Percentiles rank a stretch among this genome's conserved stretches.
These are phyloP conservation scores for Helotiales sp. DNA, from an alignment of 2,329 filamentous ascomycete genomes.

Conservation along the genomic window DNA sequence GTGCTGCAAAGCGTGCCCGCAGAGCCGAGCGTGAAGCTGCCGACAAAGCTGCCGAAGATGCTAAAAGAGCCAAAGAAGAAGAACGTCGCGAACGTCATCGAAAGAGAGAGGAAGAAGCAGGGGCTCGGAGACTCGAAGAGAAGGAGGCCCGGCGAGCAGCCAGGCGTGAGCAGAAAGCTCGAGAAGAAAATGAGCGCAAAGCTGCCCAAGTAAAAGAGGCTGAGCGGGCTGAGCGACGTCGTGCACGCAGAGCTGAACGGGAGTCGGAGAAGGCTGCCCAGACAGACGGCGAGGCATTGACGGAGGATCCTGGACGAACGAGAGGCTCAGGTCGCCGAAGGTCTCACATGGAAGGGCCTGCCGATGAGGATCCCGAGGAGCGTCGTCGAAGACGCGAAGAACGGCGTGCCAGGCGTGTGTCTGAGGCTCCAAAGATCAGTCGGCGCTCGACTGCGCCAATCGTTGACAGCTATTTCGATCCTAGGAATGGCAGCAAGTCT, in stretches of 20 bases:
- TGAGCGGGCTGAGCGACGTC: slow-evolving; percentile 50
- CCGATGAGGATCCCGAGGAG: slow-evolving; percentile 51
- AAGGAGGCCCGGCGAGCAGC: slow-evolving; percentile 60
- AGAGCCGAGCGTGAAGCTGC: slow-evolving; percentile 52
- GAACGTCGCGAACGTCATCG: slow-evolving; percentile 55
- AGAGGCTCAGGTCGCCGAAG: slow-evolving; percentile 48
- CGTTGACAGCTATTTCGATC: slow-evolving; percentile 47
- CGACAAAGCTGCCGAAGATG: slow-evolving; percentile 52
- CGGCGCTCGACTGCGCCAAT: slow-evolving; percentile 45
- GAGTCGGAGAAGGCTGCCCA: slow-evolving; percentile 41
- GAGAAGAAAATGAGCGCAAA: slow-evolving; percentile 41
- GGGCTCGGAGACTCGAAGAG: slow-evolving; percentile 55
- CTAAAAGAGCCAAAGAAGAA: slow-evolving; percentile 57
- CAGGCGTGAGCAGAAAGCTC: slow-evolving; percentile 50
- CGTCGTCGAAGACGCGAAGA: slow-evolving; percentile 55
- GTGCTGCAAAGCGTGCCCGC: slow-evolving; percentile 60
- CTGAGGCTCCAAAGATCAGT: slow-evolving; percentile 34
- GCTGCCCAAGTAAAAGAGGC: slow-evolving; percentile 40
- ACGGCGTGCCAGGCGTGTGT: slow-evolving; percentile 45
- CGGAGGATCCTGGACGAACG: slow-evolving; percentile 43
- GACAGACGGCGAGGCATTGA: slow-evolving; percentile 45
- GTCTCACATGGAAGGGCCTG: slow-evolving; percentile 43
- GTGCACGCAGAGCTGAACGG: slow-evolving; percentile 46
- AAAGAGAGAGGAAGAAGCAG: slow-evolving; percentile 56
- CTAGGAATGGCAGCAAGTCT: slow-evolving; percentile 43